Evolutionary conservation across 768 basidiomycete genomes (phyloP).

Genomic region (Coprinopsis sp.): DNA sequence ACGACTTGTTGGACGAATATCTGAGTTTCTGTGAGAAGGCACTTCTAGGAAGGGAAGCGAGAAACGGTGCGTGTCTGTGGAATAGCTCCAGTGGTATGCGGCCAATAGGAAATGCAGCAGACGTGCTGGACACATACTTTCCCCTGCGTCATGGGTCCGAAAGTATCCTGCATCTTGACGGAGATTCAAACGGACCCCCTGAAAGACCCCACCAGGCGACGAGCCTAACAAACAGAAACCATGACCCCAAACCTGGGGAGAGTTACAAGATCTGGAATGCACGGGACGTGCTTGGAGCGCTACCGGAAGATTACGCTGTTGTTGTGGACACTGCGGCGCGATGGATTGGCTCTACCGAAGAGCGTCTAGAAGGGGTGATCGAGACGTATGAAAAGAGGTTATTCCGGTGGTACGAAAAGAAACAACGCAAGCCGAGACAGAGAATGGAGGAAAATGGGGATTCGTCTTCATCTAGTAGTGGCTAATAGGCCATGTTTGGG

Average conservation of each 20-base stretch:
- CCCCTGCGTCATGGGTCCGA: not conserved
- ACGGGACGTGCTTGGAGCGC: constrained; percentile 60
- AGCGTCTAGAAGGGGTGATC: constrained; percentile 51
- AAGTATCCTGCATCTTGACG: not conserved
- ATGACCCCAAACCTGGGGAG: constrained; percentile 58
- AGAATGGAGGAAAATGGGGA: constrained; percentile 7
- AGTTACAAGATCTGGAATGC: constrained; percentile 59
- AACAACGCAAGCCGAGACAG: constrained; percentile 14
- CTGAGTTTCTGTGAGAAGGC: constrained; percentile 59
- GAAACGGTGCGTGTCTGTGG: constrained; percentile 14
- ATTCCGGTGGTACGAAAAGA: constrained; percentile 41
- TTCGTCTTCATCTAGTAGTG: too few relatives aligned
- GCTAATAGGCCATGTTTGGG: not conserved
- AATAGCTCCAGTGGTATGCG: constrained; percentile 7
- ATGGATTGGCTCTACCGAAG: constrained; percentile 52
- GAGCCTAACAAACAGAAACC: too few relatives aligned
- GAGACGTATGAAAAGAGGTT: constrained; percentile 66
- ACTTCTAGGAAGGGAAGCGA: constrained; percentile 33
- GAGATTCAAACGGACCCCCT: constrained; percentile 11
- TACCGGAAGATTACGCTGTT: constrained; percentile 45
- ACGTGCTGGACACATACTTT: constrained; percentile 6
- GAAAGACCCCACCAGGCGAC: constrained; percentile 8
- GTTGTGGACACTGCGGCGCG: constrained; percentile 49
- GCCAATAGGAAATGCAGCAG: constrained; percentile 3
- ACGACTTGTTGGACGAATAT: constrained; percentile 55